Percentiles rank a stretch among this genome's conserved stretches.
Evolutionary conservation across 192 early-diverging fungal genomes (phyloP).

Genomic region (Umbelopsis isabellina): DNA sequence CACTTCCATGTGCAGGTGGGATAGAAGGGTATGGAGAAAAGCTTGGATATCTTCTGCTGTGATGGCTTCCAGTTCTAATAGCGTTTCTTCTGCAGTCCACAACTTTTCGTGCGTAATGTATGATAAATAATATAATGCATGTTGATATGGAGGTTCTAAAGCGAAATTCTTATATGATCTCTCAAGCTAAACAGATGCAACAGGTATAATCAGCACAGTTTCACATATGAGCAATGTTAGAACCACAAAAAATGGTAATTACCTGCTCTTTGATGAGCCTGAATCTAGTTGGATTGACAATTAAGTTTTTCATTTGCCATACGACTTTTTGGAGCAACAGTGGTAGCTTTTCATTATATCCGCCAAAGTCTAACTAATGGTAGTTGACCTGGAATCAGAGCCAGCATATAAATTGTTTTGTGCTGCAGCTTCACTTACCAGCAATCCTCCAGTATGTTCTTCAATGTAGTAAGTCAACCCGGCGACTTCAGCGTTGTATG

Average conservation of each 20-base stretch:
- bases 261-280: slow-evolving; percentile 68
- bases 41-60: slow-evolving; percentile 71
- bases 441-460: slow-evolving; percentile 54
- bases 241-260: neutral
- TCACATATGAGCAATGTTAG: neutral
- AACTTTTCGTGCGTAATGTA: slow-evolving; percentile 78
- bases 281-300: slow-evolving; percentile 66
- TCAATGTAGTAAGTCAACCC: slow-evolving; percentile 60
- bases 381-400: slow-evolving; percentile 51
- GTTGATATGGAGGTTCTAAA: slow-evolving; percentile 78
- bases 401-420: slow-evolving; percentile 40
- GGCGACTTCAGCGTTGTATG: slow-evolving; percentile 53
- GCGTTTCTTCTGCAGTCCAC: slow-evolving; percentile 81
- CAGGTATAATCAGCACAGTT: neutral
- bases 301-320: slow-evolving; percentile 57
- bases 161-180: slow-evolving; percentile 79
- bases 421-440: slow-evolving; percentile 39
- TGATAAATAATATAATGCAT: slow-evolving; percentile 75
- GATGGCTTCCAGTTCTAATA: slow-evolving; percentile 69
- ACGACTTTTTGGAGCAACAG: slow-evolving; percentile 69
- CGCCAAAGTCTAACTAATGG: slow-evolving; percentile 60
- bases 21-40: slow-evolving; percentile 78
- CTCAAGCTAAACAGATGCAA: slow-evolving; percentile 17
- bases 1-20: slow-evolving; percentile 72
- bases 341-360: slow-evolving; percentile 85